phyloP scores from a whole-genome alignment of 1,139 yeast genomes.

The Blastobotrys petasosporus region DNA sequence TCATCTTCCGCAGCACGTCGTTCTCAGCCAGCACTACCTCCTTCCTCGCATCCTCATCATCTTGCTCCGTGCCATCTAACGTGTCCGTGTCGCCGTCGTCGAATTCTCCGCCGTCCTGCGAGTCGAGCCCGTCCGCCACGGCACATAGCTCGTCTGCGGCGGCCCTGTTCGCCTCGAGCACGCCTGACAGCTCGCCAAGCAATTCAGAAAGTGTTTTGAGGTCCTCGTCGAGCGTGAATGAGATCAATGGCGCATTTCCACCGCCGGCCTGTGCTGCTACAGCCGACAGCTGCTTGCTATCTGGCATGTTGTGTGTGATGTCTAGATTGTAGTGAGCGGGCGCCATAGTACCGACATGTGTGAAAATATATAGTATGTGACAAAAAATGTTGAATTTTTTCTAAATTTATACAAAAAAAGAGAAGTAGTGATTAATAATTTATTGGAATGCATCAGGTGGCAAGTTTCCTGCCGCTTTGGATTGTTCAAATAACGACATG shows the following conservation, averaged over 20 bases:
- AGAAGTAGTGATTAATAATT: background rate
- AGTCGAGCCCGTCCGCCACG: slow-evolving; percentile 27
- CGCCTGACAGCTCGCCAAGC: slow-evolving; percentile 24
- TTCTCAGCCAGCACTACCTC: slow-evolving; percentile 13
- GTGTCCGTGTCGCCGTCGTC: slow-evolving; percentile 11
- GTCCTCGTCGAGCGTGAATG: slow-evolving; percentile 26
- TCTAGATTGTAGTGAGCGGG: no score
- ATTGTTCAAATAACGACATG: slow-evolving; percentile 61
- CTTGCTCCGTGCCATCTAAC: slow-evolving; percentile 8
- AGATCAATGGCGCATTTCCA: slow-evolving; percentile 4
- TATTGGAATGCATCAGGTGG: slow-evolving; percentile 53
- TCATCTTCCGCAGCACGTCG: slow-evolving; percentile 16
- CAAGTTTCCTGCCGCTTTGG: slow-evolving; percentile 39
- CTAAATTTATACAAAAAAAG: background rate
- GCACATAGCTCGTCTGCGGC: slow-evolving; percentile 27
- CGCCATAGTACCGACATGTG: no score
- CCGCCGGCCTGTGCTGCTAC: background rate
- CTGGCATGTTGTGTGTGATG: no score
- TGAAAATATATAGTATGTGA: no score
- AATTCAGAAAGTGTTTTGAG: slow-evolving; percentile 25
- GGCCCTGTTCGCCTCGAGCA: slow-evolving; percentile 24
- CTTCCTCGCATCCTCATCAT: background rate
- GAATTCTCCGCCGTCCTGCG: slow-evolving; percentile 15
- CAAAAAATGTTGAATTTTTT: background rate
- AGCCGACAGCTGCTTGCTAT: no score